These are phyloP conservation scores for Plantago lanceolata DNA, from an alignment of 305 asterid species.

Conservation along the genomic window DNA sequence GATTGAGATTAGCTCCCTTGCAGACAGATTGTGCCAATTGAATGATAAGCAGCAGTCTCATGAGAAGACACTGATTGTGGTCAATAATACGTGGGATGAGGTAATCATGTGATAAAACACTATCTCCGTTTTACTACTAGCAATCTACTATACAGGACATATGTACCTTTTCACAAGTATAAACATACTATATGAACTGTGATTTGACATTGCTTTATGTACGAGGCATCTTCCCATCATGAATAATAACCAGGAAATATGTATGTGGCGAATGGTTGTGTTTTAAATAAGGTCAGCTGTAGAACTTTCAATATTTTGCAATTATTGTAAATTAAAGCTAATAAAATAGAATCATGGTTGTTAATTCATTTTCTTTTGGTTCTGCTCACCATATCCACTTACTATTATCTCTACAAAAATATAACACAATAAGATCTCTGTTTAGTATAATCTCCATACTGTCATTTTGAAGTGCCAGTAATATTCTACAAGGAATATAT, in stretches of 20 bases:
- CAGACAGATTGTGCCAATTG: slow-evolving; percentile 47
- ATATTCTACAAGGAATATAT: background rate
- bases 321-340: too few species aligned
- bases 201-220: background rate
- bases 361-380: background rate
- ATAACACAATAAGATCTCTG: slow-evolving; percentile 9
- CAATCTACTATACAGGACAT: too few species aligned
- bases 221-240: background rate
- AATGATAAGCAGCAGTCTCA: slow-evolving; percentile 62
- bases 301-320: background rate
- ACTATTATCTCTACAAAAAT: slow-evolving; percentile 11
- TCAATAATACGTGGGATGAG: slow-evolving; percentile 67
- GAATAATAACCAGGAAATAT: background rate
- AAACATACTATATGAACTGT: background rate
- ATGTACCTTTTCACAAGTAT: too few species aligned
- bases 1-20: slow-evolving; percentile 61
- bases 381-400: slow-evolving; percentile 11
- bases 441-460: background rate
- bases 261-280: background rate
- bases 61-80: slow-evolving; percentile 46
- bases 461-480: slow-evolving; percentile 3
- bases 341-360: background rate
- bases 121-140: background rate
- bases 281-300: background rate
- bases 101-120: slow-evolving; percentile 31